Evolutionary conservation across 345 rosid genomes (phyloP).

Genomic region (Gossypium longicalyx): DNA sequence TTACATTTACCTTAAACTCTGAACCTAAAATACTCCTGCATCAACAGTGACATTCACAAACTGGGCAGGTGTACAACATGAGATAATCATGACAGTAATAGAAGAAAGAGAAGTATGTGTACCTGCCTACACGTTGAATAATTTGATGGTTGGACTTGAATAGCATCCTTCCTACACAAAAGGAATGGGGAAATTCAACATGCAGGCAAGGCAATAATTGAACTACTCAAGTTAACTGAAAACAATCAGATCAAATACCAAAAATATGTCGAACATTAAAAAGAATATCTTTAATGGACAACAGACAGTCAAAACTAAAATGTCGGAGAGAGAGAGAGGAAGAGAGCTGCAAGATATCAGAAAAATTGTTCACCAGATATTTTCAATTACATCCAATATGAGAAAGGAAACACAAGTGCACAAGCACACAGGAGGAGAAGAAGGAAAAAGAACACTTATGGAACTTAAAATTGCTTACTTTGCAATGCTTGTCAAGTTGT

Average conservation of each 20-base stretch:
- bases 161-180: slow-evolving; percentile 36
- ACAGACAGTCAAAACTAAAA: not conserved
- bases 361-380: not conserved
- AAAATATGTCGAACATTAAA: slow-evolving; percentile 14
- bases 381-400: not conserved
- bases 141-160: slow-evolving; percentile 24
- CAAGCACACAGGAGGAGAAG: not conserved
- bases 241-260: not conserved
- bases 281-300: slow-evolving; percentile 1
- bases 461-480: slow-evolving; percentile 31
- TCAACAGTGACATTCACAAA: slow-evolving; percentile 9
- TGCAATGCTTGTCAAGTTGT: slow-evolving; percentile 16
- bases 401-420: not conserved
- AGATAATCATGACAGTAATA: not conserved
- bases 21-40: slow-evolving; percentile 2
- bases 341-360: not conserved
- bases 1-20: not conserved
- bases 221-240: slow-evolving; percentile 6
- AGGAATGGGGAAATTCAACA: slow-evolving; percentile 11
- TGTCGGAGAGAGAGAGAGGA: not conserved
- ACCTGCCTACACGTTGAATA: slow-evolving; percentile 47
- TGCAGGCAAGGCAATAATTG: slow-evolving; percentile 3
- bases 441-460: not conserved
- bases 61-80: not conserved
- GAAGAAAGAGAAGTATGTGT: not conserved